Conservation (phyloP, 768 basidiomycete genomes). For the Hygrophorus pudorinus region DNA sequence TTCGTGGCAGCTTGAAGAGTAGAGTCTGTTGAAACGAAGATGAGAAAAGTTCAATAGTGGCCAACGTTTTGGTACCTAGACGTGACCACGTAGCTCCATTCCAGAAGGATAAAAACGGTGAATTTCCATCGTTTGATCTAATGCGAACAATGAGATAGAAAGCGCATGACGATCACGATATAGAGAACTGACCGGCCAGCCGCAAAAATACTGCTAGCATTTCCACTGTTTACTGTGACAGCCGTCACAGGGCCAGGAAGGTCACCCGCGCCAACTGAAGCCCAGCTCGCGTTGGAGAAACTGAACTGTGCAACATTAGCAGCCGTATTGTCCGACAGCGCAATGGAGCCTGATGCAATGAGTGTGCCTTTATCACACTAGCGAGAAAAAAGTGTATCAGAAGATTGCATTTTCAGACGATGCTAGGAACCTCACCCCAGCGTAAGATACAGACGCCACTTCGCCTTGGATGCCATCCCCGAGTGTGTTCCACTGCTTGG, state of each 20-base stretch:
- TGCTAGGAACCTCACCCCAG: constrained; percentile 52
- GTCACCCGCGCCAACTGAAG: constrained; percentile 47
- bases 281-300: constrained; percentile 70
- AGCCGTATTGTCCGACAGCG: constrained; percentile 48
- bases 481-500: constrained; percentile 72
- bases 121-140: constrained; percentile 47
- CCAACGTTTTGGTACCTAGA: constrained; percentile 35
- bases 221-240: constrained; percentile 72
- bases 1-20: constrained; percentile 45
- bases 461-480: constrained; percentile 79
- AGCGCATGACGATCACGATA: neutral
- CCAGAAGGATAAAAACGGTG: constrained; percentile 77
- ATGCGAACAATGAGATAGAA: constrained; percentile 5
- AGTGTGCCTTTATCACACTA: constrained; percentile 61
- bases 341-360: constrained; percentile 73
- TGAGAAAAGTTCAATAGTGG: neutral
- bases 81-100: constrained; percentile 69
- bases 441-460: constrained; percentile 67
- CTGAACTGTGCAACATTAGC: constrained; percentile 69
- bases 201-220: constrained; percentile 78
- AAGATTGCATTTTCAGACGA: neutral
- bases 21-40: constrained; percentile 32
- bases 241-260: constrained; percentile 90
- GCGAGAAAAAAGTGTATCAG: constrained; percentile 6
- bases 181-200: constrained; percentile 63